Evolutionary conservation across 768 basidiomycete genomes (phyloP).

Genomic region (Lanmaoa rubissima): DNA sequence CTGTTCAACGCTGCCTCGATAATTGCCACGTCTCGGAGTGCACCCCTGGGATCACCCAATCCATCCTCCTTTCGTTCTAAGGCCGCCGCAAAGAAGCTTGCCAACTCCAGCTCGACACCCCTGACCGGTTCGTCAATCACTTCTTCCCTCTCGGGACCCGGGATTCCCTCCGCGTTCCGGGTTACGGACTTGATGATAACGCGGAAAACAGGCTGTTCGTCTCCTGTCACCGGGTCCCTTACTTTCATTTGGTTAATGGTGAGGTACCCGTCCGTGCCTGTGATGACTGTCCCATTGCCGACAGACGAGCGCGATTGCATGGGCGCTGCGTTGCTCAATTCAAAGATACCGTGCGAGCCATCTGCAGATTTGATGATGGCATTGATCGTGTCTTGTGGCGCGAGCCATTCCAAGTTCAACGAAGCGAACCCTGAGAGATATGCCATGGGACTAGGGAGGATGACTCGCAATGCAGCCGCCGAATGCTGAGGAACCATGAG

Average conservation of each 20-base stretch:
- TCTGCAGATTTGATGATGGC: constrained; percentile 46
- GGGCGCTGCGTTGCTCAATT: constrained; percentile 64
- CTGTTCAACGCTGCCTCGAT: constrained; percentile 77
- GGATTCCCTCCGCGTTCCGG: constrained; percentile 19
- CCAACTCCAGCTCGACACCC: constrained; percentile 58
- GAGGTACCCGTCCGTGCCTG: constrained; percentile 64
- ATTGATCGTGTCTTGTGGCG: constrained; percentile 79
- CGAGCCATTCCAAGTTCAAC: constrained; percentile 67
- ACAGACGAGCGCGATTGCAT: constrained; percentile 36
- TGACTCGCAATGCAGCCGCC: constrained; percentile 57
- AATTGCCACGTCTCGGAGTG: constrained; percentile 73
- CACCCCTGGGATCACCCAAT: constrained; percentile 58
- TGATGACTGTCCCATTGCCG: constrained; percentile 42
- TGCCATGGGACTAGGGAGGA: constrained; percentile 51
- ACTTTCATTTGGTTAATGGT: constrained; percentile 38
- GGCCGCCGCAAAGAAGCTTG: constrained; percentile 58
- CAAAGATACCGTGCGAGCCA: constrained; percentile 57
- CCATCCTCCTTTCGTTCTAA: constrained; percentile 46
- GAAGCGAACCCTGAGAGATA: constrained; percentile 64
- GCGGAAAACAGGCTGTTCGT: constrained; percentile 31
- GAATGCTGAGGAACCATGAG: constrained; percentile 52
- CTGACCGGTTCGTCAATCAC: constrained; percentile 44
- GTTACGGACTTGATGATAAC: constrained; percentile 38
- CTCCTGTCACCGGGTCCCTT: constrained; percentile 25
- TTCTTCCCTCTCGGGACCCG: constrained; percentile 39